Conservation (phyloP, 2,329 filamentous ascomycete genomes). For the Emydomyces testavorans region DNA sequence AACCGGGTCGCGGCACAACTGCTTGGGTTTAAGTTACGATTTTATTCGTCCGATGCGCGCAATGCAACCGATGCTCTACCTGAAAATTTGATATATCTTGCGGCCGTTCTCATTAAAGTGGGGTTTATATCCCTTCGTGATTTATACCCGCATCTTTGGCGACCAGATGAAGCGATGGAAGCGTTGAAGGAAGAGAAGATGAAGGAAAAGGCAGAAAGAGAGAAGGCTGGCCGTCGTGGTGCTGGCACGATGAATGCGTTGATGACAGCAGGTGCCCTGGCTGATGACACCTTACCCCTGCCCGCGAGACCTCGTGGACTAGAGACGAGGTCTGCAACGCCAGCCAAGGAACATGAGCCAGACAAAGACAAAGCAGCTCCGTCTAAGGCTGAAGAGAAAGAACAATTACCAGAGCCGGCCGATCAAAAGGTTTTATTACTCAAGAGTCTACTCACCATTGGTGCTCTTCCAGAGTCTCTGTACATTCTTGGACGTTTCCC, state of each 20-base stretch:
- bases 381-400: slow-evolving; percentile 35
- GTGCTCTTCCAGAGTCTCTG: slow-evolving; percentile 81
- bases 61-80: slow-evolving; percentile 67
- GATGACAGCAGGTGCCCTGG: slow-evolving; percentile 71
- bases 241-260: slow-evolving; percentile 67
- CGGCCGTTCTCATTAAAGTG: slow-evolving; percentile 87
- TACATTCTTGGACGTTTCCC: slow-evolving; percentile 87
- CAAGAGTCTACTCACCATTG: slow-evolving; percentile 76
- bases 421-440: slow-evolving; percentile 84
- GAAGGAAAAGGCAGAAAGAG: slow-evolving; percentile 67
- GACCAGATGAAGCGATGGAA: slow-evolving; percentile 72
- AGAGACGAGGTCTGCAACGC: slow-evolving; percentile 41
- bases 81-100: slow-evolving; percentile 83
- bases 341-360: slow-evolving; percentile 44
- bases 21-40: slow-evolving; percentile 91
- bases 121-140: slow-evolving; percentile 90
- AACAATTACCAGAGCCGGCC: slow-evolving; percentile 55
- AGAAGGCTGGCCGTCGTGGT: slow-evolving; percentile 58
- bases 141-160: slow-evolving; percentile 84
- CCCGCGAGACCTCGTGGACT: slow-evolving; percentile 43
- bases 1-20: slow-evolving; percentile 89
- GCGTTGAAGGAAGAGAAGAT: slow-evolving; percentile 56
- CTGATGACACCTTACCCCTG: slow-evolving; percentile 60
- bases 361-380: slow-evolving; percentile 29
- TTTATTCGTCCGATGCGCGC: slow-evolving; percentile 74